A percentile compares a stretch with the other conserved stretches of the same genome.
These are phyloP conservation scores for Pseudogymnoascus pannorum DNA, from an alignment of 2,329 filamentous ascomycete species.

Conservation along the genomic window DNA sequence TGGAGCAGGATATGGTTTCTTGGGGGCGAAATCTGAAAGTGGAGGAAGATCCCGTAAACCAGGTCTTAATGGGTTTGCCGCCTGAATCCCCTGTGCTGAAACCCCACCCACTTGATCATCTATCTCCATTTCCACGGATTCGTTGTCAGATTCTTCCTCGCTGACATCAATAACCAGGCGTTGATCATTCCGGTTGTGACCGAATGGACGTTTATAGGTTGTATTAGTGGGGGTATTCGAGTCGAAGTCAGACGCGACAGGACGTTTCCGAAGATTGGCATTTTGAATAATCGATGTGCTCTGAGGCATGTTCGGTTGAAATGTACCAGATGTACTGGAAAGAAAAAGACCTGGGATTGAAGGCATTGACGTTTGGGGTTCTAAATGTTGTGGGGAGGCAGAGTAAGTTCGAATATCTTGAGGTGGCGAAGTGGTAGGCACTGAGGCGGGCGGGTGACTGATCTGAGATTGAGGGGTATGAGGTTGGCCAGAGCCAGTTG, in stretches of 20 bases:
- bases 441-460: background rate
- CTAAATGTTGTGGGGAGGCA: slow-evolving; percentile 10
- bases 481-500: background rate
- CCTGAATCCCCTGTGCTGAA: slow-evolving; percentile 22
- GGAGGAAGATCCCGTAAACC: slow-evolving; percentile 37
- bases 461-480: background rate
- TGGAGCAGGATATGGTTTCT: slow-evolving; percentile 23
- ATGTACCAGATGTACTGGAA: slow-evolving; percentile 14
- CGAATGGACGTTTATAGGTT: slow-evolving; percentile 49
- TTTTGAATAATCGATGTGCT: slow-evolving; percentile 2
- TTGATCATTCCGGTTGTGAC: slow-evolving; percentile 49
- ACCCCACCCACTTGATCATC: slow-evolving; percentile 42
- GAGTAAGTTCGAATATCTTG: slow-evolving; percentile 8
- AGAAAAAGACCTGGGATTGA: slow-evolving; percentile 34
- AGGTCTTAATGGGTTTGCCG: slow-evolving; percentile 28
- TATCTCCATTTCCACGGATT: slow-evolving; percentile 62
- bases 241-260: slow-evolving; percentile 64
- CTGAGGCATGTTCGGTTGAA: background rate
- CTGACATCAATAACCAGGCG: slow-evolving; percentile 79
- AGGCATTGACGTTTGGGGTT: slow-evolving; percentile 11
- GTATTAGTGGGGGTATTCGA: slow-evolving; percentile 36
- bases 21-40: slow-evolving; percentile 33
- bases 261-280: slow-evolving; percentile 42
- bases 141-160: slow-evolving; percentile 55
- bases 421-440: background rate